Evolutionary conservation across 2,329 filamentous ascomycete genomes (phyloP).

Genomic region (Pestalotiopsis fici): DNA sequence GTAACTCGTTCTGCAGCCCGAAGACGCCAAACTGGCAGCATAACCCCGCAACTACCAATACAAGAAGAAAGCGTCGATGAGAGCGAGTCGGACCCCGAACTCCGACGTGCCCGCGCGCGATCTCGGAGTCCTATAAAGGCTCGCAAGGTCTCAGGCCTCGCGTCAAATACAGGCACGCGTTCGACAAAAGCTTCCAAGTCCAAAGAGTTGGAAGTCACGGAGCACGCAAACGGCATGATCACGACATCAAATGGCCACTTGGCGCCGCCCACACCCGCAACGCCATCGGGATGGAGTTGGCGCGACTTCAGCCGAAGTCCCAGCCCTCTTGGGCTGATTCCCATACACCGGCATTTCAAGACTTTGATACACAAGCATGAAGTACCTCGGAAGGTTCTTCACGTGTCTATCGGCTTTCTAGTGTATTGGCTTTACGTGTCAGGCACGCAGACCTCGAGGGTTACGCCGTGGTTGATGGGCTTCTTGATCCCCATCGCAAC

Average conservation of each 20-base stretch:
- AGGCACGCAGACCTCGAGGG: constrained; percentile 73
- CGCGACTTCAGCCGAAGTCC: constrained; percentile 88
- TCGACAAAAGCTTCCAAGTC: constrained; percentile 2
- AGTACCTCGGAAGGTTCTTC: constrained; percentile 88
- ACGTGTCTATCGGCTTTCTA: constrained; percentile 96
- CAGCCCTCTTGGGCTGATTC: constrained; percentile 89
- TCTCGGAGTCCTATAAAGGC: constrained; percentile 68
- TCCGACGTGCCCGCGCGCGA: constrained; percentile 66
- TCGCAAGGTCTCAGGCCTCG: constrained; percentile 54
- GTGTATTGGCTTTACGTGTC: constrained; percentile 82
- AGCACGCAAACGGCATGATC: constrained; percentile 18
- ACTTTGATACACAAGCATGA: constrained; percentile 95
- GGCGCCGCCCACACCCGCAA: constrained; percentile 63
- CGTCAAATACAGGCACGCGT: constrained; percentile 42
- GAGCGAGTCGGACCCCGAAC: constrained; percentile 48
- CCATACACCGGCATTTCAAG: constrained; percentile 90
- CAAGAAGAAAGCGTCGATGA: constrained; percentile 55
- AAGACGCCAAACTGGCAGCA: constrained; percentile 47
- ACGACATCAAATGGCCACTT: constrained; percentile 65
- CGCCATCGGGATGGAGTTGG: constrained; percentile 72
- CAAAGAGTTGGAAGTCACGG: constrained; percentile 25
- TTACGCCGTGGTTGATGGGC: constrained; percentile 82
- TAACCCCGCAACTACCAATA: constrained; percentile 57
- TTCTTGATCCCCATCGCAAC: constrained; percentile 82
- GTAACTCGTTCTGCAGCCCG: constrained; percentile 74